Percentiles rank a stretch among this genome's conserved stretches.
These are phyloP conservation scores for Metarhizium robertsii DNA, from an alignment of 2,329 filamentous ascomycete genomes.

Conservation along the genomic window DNA sequence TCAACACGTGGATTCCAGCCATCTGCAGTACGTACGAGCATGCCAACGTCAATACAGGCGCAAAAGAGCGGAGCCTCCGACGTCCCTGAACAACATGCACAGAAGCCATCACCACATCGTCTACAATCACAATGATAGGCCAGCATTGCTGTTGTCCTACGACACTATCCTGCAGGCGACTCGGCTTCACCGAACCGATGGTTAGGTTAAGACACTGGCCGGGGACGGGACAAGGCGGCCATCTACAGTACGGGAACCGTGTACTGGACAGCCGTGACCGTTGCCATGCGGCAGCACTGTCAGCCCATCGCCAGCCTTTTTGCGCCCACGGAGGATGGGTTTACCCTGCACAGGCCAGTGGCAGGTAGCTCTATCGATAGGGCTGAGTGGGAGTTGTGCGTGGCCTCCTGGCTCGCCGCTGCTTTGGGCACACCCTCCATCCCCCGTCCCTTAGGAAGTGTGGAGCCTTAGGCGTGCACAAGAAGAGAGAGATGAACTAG, in stretches of 20 bases:
- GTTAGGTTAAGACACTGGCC: background rate
- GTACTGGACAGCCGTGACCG: too few relatives aligned
- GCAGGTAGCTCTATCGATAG: conserved; percentile 4
- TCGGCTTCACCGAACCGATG: background rate
- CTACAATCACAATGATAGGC: background rate
- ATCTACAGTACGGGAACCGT: background rate
- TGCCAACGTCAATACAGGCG: background rate
- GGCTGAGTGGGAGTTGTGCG: conserved; percentile 9
- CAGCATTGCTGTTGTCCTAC: background rate
- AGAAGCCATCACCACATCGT: background rate
- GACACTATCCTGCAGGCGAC: background rate
- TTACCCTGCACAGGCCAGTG: background rate
- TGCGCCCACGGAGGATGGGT: background rate
- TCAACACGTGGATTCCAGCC: background rate
- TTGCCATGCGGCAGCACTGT: too few relatives aligned
- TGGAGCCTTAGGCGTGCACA: background rate
- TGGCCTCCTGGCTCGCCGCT: background rate
- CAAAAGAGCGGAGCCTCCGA: background rate
- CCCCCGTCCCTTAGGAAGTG: background rate
- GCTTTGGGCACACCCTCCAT: background rate
- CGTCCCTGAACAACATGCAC: background rate
- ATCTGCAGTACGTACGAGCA: background rate
- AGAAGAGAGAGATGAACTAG: background rate
- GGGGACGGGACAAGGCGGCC: background rate
- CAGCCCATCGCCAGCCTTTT: too few relatives aligned